Evolutionary conservation across 306 rosid species (phyloP).

Genomic region (Quercus glauca): DNA sequence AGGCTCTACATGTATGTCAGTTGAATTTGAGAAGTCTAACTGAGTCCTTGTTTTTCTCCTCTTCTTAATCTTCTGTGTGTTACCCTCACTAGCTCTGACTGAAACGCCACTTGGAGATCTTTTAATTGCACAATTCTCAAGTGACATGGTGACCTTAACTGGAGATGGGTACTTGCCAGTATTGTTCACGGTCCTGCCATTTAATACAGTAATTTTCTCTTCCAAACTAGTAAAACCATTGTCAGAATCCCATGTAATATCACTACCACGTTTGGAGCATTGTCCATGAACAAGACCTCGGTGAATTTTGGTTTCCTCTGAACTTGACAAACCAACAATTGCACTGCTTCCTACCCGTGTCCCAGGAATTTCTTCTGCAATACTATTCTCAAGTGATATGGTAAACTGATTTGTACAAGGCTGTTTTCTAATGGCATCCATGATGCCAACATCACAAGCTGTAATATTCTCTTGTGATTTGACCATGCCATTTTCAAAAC

Average conservation of each 20-base stretch:
- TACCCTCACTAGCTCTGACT: constrained; percentile 35
- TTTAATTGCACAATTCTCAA: constrained; percentile 36
- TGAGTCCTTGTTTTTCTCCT: constrained; percentile 36
- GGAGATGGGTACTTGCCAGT: constrained; percentile 27
- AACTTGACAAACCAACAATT: constrained; percentile 30
- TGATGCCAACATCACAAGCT: constrained; percentile 30
- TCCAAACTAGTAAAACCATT: constrained; percentile 24
- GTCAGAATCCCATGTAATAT: constrained; percentile 31
- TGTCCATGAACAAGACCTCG: constrained; percentile 28
- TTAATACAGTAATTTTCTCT: constrained; percentile 32
- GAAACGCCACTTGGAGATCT: constrained; percentile 28
- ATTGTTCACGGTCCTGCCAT: constrained; percentile 21
- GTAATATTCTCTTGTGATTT: constrained; percentile 28
- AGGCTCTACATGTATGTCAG: constrained; percentile 30
- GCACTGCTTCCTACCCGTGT: constrained; percentile 29
- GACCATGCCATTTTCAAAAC: constrained; percentile 25
- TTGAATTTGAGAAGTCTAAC: constrained; percentile 35
- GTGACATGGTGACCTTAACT: constrained; percentile 28
- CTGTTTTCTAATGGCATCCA: constrained; percentile 26
- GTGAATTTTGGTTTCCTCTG: constrained; percentile 32
- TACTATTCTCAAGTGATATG: constrained; percentile 22
- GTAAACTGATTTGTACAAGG: constrained; percentile 28
- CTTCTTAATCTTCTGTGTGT: constrained; percentile 30
- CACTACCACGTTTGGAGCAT: constrained; percentile 30
- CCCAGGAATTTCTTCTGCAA: constrained; percentile 31